phyloP scores from a whole-genome alignment of 805 yeast species.

The Saccharomycopsis amapae region DNA sequence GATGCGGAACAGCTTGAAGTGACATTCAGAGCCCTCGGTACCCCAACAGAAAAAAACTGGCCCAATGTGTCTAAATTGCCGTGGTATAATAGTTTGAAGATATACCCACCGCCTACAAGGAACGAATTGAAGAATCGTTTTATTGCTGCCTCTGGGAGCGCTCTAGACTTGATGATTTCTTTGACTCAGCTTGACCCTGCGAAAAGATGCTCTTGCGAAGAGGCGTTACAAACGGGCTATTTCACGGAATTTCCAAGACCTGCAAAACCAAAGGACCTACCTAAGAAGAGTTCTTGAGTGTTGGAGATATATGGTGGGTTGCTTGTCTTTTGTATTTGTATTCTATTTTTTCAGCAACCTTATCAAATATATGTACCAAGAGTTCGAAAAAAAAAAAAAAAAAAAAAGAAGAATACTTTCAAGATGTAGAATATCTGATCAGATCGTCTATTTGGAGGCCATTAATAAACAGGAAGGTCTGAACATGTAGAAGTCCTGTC shows the following conservation, averaged over 20 bases:
- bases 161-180: slow-evolving; percentile 65
- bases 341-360: too few species aligned
- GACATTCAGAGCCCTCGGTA: slow-evolving; percentile 93
- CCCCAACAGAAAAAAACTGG: slow-evolving; percentile 91
- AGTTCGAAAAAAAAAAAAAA: too few species aligned
- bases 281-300: slow-evolving; percentile 37
- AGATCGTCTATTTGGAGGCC: too few species aligned
- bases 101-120: slow-evolving; percentile 78
- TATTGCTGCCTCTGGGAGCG: slow-evolving; percentile 83
- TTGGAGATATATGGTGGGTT: too few species aligned
- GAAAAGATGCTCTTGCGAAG: slow-evolving; percentile 57
- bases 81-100: slow-evolving; percentile 60
- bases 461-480: too few species aligned
- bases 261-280: slow-evolving; percentile 58
- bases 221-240: slow-evolving; percentile 58
- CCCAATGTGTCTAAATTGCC: slow-evolving; percentile 81
- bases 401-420: too few species aligned
- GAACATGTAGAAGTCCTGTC: too few species aligned
- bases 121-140: slow-evolving; percentile 76
- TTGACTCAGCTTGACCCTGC: slow-evolving; percentile 75
- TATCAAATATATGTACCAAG: too few species aligned
- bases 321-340: too few species aligned
- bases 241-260: slow-evolving; percentile 72
- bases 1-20: slow-evolving; percentile 86
- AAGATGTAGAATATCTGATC: too few species aligned